Conservation (phyloP, 75 land plant genomes). For the Selaginella moellendorffii region DNA sequence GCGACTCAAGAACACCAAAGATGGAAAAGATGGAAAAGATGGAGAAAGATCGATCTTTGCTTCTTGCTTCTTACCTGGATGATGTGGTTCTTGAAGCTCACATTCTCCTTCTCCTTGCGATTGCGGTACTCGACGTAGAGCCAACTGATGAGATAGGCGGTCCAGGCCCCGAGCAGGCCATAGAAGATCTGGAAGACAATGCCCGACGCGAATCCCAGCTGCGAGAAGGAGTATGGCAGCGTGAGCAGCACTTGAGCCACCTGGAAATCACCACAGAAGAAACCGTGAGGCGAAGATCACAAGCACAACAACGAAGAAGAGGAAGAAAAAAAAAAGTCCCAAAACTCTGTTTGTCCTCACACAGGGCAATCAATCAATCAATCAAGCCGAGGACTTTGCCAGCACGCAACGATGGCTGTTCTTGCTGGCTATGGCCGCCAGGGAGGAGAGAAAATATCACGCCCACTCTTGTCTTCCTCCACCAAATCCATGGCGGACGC, state of each 20-base stretch:
- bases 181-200: conserved; percentile 69
- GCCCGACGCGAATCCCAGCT: conserved; percentile 75
- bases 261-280: no score
- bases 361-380: neutral
- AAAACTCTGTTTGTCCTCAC: neutral
- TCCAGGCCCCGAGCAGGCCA: conserved; percentile 84
- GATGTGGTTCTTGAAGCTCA: conserved; percentile 83
- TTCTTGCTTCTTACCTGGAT: conserved; percentile 94
- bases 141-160: conserved; percentile 79
- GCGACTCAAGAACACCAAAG: no score
- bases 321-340: neutral
- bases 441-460: no score
- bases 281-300: neutral
- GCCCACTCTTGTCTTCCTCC: no score
- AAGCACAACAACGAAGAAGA: neutral
- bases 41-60: no score
- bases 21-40: no score
- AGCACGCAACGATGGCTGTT: neutral
- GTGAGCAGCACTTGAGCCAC: conserved; percentile 91
- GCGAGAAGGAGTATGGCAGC: conserved; percentile 82
- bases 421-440: no score
- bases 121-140: conserved; percentile 74
- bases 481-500: neutral
- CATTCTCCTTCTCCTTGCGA: conserved; percentile 80
- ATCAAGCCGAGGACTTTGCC: neutral